A percentile compares a stretch with the other conserved stretches of the same genome.
Evolutionary conservation across 306 rosid species (phyloP).

Genomic region (Sophora flavescens): DNA sequence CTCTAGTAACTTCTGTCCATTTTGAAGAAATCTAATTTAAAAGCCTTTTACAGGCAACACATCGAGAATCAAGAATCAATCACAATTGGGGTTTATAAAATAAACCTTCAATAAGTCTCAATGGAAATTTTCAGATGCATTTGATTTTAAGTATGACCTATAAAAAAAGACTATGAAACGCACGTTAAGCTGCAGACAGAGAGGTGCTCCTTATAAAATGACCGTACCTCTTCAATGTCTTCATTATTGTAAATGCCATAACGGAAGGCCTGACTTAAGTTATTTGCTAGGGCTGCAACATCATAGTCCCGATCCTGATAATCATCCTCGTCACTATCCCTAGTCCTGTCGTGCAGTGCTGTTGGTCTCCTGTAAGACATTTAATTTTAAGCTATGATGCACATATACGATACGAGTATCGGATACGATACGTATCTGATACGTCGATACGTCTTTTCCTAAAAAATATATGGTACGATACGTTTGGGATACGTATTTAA

Average conservation of each 20-base stretch:
- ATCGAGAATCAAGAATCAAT: slow-evolving; percentile 27
- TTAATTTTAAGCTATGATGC: slow-evolving; percentile 33
- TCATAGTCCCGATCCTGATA: slow-evolving; percentile 97
- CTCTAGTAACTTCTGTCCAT: not conserved
- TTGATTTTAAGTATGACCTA: slow-evolving; percentile 5
- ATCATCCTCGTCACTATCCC: slow-evolving; percentile 98
- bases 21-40: slow-evolving; percentile 25
- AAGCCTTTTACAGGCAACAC: slow-evolving; percentile 2
- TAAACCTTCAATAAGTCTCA: slow-evolving; percentile 6
- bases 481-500: too few species aligned
- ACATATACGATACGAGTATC: too few species aligned
- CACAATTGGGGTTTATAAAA: slow-evolving; percentile 13
- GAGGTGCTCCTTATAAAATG: slow-evolving; percentile 20
- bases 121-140: slow-evolving; percentile 21
- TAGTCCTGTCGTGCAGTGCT: slow-evolving; percentile 83
- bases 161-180: slow-evolving; percentile 18
- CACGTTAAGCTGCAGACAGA: slow-evolving; percentile 26
- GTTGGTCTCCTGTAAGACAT: slow-evolving; percentile 86
- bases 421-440: too few species aligned
- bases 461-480: too few species aligned
- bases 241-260: slow-evolving; percentile 90
- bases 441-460: too few species aligned
- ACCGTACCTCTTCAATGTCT: slow-evolving; percentile 84
- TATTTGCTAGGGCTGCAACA: slow-evolving; percentile 97
- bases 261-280: slow-evolving; percentile 95